Percentiles rank a stretch among this genome's conserved stretches.
Evolutionary conservation across 2,329 filamentous ascomycete genomes (phyloP).

Genomic region (Trichoderma sp.): DNA sequence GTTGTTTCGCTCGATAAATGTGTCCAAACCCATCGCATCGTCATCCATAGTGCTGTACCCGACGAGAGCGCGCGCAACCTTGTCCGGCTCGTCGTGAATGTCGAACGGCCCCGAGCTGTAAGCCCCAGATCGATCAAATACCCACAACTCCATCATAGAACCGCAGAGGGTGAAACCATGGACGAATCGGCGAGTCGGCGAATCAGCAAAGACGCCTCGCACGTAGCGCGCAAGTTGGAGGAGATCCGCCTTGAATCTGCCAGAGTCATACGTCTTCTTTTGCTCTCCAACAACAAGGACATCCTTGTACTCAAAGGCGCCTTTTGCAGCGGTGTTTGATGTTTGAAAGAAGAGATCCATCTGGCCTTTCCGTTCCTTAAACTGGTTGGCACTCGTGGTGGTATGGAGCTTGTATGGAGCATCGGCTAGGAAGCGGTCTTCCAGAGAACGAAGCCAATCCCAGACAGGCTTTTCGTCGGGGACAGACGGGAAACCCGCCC

Average conservation of each 20-base stretch:
- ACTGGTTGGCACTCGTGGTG: slow-evolving; percentile 22
- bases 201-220: slow-evolving; percentile 18
- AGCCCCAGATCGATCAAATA: slow-evolving; percentile 25
- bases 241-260: slow-evolving; percentile 22
- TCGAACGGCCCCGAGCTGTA: slow-evolving; percentile 22
- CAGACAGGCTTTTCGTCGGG: slow-evolving; percentile 20
- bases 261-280: slow-evolving; percentile 20
- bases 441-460: slow-evolving; percentile 13
- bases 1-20: slow-evolving; percentile 5
- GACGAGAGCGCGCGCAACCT: slow-evolving; percentile 23
- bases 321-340: background rate
- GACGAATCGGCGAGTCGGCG: slow-evolving; percentile 25
- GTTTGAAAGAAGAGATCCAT: slow-evolving; percentile 26
- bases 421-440: slow-evolving; percentile 17
- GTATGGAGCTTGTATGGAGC: slow-evolving; percentile 23
- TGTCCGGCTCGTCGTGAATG: slow-evolving; percentile 21
- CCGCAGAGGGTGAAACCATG: slow-evolving; percentile 21
- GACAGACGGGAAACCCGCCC: slow-evolving; percentile 19
- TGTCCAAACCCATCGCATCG: slow-evolving; percentile 21
- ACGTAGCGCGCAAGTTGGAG: slow-evolving; percentile 24
- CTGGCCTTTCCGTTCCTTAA: slow-evolving; percentile 25
- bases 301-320: slow-evolving; percentile 22
- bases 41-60: slow-evolving; percentile 24
- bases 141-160: slow-evolving; percentile 25
- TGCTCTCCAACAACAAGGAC: slow-evolving; percentile 25